Base-by-base conservation (phyloP, 495 filamentous ascomycete genomes). In the Penicillium salamii region DNA sequence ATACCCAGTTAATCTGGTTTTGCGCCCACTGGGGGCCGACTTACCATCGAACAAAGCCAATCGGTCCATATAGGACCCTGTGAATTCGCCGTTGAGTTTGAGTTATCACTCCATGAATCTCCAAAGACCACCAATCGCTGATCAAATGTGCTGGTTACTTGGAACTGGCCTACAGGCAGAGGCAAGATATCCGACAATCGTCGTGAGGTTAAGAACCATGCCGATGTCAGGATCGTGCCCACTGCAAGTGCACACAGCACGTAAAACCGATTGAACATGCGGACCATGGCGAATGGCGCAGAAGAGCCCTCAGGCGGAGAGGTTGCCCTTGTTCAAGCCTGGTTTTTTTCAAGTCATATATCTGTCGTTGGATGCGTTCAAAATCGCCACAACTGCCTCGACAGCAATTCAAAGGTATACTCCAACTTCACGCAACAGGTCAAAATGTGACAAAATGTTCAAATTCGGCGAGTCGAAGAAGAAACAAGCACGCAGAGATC, bases 21-120 rank as follows among this genome's bases (percentile, higher is more conserved):
- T n/a, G 15, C 19, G 18, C 31, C 28, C 20, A 2, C n/a, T 24
- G 38, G 37, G 12, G 17, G 8, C 13, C 36, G 12, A 42, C 37
- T 52, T 66, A 76, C 73, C 59, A 62, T 62, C 13, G 54, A 61
- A 55, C 75, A 77, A 19, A 78, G 64, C 62, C 66, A 69, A 50
- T 77, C 70, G 19, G 70, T 74, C 73, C 72, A 78, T 3, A 69
- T 59, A 31, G 57, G 57, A 17, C 71, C 72, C 46, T 68, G 68
- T 4, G 53, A 40, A 2, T 68, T 58, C 19, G 61, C 62, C 6
- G 68, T 61, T 55, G 71, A 59, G 54, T 71, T 72, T 42, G 71
- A 59, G 54, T 71, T 72, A 42, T 74, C 74, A 32, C 72, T 76
- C 75, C 73, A 77, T 12, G 75, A 74, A 52, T 78, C 74, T 1